phyloP scores from a whole-genome alignment of 2,329 filamentous ascomycete genomes.

The Talaromyces sp. region DNA sequence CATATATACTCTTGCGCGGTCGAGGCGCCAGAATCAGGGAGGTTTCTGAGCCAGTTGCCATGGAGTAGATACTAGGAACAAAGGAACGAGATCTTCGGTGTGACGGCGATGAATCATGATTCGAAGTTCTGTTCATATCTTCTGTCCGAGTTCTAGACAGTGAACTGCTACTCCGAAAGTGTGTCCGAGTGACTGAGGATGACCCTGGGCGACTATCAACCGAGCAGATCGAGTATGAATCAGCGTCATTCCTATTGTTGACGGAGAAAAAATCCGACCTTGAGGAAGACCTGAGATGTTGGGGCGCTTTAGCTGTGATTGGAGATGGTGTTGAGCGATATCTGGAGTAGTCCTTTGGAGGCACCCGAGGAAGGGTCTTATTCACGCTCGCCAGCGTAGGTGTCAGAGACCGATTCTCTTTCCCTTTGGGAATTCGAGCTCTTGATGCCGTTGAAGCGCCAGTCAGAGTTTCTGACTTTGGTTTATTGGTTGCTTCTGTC shows the following conservation, averaged over 20 bases:
- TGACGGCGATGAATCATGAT: slow-evolving; percentile 22
- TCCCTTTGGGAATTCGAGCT: background rate
- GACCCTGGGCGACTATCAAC: slow-evolving; percentile 33
- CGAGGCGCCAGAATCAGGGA: slow-evolving; percentile 41
- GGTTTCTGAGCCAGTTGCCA: slow-evolving; percentile 40
- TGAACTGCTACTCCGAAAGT: slow-evolving; percentile 40
- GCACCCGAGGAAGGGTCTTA: slow-evolving; percentile 24
- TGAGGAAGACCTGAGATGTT: slow-evolving; percentile 15
- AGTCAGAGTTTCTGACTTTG: slow-evolving; percentile 16
- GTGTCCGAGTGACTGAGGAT: slow-evolving; percentile 31
- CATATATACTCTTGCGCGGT: slow-evolving; percentile 40
- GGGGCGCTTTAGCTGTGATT: slow-evolving; percentile 14
- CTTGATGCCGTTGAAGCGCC: slow-evolving; percentile 9
- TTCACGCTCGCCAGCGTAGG: slow-evolving; percentile 20
- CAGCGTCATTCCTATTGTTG: slow-evolving; percentile 35
- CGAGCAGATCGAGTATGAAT: slow-evolving; percentile 36
- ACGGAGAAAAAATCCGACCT: slow-evolving; percentile 29
- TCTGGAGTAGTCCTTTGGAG: slow-evolving; percentile 19
- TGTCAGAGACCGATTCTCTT: background rate
- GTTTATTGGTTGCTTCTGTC: slow-evolving; percentile 15
- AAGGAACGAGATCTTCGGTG: slow-evolving; percentile 35
- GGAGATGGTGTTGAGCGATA: slow-evolving; percentile 19
- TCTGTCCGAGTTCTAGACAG: slow-evolving; percentile 40
- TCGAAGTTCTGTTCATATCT: slow-evolving; percentile 29
- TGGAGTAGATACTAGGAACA: slow-evolving; percentile 42